phyloP scores from a whole-genome alignment of 2,329 filamentous ascomycete genomes.

The Dothideomycetidae sp. region DNA sequence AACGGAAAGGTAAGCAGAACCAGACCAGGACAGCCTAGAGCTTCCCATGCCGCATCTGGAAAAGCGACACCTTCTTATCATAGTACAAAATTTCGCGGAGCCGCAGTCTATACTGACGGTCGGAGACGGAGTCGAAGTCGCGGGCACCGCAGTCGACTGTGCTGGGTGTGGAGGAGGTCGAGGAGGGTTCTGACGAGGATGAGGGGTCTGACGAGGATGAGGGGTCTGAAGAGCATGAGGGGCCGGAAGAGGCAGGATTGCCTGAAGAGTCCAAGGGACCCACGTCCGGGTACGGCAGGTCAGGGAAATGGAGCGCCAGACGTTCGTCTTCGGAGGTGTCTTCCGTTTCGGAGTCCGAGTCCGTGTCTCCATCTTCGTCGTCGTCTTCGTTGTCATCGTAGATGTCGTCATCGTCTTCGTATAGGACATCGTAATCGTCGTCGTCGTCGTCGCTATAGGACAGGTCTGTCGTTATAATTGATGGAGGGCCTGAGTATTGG shows the following conservation, averaged over 20 bases:
- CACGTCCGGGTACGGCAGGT: conserved; percentile 30
- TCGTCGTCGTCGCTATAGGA: conserved; percentile 5
- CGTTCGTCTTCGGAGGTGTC: conserved; percentile 38
- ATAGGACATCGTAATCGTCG: conserved; percentile 12
- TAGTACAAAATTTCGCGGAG: conserved; percentile 71
- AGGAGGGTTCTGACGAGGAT: background rate
- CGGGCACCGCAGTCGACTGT: too few relatives aligned
- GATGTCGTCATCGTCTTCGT: conserved; percentile 20
- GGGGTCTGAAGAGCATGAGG: background rate
- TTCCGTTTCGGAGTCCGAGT: conserved; percentile 33
- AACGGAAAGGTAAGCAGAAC: too few relatives aligned
- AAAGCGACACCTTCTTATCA: conserved; percentile 69
- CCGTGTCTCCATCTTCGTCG: conserved; percentile 13
- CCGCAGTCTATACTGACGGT: conserved; percentile 35
- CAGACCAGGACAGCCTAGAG: too few relatives aligned
- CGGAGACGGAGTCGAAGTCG: conserved; percentile 6
- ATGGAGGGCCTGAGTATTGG: conserved; percentile 23
- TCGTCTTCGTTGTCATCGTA: conserved; percentile 25
- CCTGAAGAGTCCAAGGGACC: background rate
- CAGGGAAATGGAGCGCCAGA: conserved; percentile 30
- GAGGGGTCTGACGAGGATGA: background rate
- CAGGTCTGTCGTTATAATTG: background rate
- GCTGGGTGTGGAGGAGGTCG: too few relatives aligned
- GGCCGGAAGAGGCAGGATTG: too few relatives aligned
- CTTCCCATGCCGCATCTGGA: conserved; percentile 55